phyloP scores from a whole-genome alignment of 192 early-diverging fungal species.

The Backusella circina region DNA sequence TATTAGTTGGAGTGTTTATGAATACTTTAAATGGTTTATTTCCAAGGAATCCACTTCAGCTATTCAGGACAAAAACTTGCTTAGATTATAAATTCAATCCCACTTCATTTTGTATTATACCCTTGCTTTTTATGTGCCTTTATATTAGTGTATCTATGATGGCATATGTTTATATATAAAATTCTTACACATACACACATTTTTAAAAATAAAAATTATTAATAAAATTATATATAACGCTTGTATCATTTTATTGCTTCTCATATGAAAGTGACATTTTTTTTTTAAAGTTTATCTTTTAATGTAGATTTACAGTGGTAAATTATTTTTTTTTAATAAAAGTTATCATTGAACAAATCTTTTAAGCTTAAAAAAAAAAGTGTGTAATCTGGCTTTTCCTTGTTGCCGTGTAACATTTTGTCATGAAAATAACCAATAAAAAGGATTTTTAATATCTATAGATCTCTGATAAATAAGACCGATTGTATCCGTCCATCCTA shows the following conservation, averaged over 20 bases:
- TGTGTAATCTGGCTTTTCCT: neutral
- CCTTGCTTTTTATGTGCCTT: neutral
- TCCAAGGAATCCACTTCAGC: neutral
- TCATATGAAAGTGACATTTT: too few species aligned
- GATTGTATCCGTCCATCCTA: neutral
- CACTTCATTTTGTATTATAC: neutral
- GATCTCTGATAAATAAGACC: neutral
- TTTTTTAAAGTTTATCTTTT: too few species aligned
- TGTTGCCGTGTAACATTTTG: neutral
- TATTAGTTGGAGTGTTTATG: constrained; percentile 92
- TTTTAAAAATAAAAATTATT: neutral
- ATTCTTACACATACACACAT: neutral
- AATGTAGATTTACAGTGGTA: neutral
- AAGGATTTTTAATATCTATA: neutral
- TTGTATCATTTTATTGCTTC: neutral
- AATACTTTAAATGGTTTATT: constrained; percentile 74
- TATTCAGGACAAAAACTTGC: constrained; percentile 4
- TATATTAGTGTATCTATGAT: neutral
- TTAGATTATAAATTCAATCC: neutral
- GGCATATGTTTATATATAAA: neutral
- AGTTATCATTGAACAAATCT: neutral
- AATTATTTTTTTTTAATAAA: too few species aligned
- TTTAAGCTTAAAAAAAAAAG: neutral
- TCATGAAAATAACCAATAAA: neutral
- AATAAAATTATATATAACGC: neutral